A percentile compares a stretch with the other conserved stretches of the same genome.
phyloP scores from a whole-genome alignment of 805 yeast species.

The Yarrowia sp. region DNA sequence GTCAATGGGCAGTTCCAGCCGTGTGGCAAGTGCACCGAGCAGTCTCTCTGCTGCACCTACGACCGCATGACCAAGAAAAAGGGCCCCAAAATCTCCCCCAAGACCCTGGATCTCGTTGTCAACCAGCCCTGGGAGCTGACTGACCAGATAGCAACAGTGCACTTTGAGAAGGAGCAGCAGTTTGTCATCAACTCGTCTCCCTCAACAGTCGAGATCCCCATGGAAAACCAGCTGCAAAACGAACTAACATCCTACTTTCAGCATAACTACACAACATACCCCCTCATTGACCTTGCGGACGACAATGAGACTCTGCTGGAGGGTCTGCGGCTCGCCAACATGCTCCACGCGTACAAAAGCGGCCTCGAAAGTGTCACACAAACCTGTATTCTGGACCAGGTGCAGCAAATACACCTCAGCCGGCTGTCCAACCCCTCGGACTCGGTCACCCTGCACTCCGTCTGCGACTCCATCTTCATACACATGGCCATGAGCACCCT shows the following conservation, averaged over 20 bases:
- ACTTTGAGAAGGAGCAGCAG: slow-evolving; percentile 15
- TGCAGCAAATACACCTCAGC: slow-evolving; percentile 16
- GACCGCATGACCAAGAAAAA: slow-evolving; percentile 9
- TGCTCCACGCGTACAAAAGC: slow-evolving; percentile 16
- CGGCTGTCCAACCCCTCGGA: slow-evolving; percentile 13
- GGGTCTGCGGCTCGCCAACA: slow-evolving; percentile 13
- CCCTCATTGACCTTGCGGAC: slow-evolving; percentile 14
- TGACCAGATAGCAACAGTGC: slow-evolving; percentile 5
- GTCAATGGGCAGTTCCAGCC: slow-evolving; percentile 16
- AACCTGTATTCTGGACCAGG: neutral
- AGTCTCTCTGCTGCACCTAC: slow-evolving; percentile 5
- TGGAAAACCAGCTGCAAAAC: neutral
- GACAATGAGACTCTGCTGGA: neutral
- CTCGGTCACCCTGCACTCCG: slow-evolving; percentile 6
- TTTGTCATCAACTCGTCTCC: neutral
- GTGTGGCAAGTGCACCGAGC: slow-evolving; percentile 7
- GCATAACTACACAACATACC: slow-evolving; percentile 18
- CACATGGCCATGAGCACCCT: slow-evolving; percentile 22
- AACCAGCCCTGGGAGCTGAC: slow-evolving; percentile 30
- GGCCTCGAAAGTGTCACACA: neutral
- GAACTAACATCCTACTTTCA: slow-evolving; percentile 8
- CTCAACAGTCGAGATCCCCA: neutral
- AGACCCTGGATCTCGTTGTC: slow-evolving; percentile 10
- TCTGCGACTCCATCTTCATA: slow-evolving; percentile 19
- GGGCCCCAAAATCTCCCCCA: slow-evolving; percentile 23